A percentile compares a stretch with the other conserved stretches of the same genome.
Evolutionary conservation across 768 basidiomycete species (phyloP).

Genomic region (Kwoniella mangroviensis): DNA sequence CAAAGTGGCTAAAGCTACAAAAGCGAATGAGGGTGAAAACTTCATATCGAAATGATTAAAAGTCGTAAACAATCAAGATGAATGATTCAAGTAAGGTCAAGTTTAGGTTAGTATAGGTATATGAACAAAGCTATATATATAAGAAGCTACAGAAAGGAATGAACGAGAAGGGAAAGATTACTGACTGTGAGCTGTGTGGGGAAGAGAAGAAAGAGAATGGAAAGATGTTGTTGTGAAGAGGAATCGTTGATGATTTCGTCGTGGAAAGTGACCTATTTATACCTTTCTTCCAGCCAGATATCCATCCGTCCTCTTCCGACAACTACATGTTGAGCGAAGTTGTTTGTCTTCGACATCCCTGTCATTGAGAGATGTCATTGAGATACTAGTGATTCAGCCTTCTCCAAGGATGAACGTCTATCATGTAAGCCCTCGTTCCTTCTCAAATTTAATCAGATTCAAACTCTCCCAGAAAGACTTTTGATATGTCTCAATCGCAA

Average conservation of each 20-base stretch:
- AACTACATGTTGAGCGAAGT: not conserved
- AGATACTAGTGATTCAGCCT: not conserved
- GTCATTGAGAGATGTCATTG: not conserved
- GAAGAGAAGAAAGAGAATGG: not conserved
- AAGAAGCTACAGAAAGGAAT: too few relatives aligned
- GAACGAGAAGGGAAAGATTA: not conserved
- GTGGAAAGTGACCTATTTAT: not conserved
- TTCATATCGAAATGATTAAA: not conserved
- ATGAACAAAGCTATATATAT: not conserved
- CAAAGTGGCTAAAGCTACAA: constrained; percentile 2
- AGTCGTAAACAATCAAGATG: not conserved
- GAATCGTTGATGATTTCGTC: not conserved
- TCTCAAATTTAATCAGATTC: not conserved
- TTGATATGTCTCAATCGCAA: not conserved
- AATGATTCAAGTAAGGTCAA: not conserved
- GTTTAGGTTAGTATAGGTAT: not conserved
- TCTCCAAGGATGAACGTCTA: not conserved
- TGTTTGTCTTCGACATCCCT: not conserved
- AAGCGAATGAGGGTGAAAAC: not conserved
- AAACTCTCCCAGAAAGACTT: not conserved
- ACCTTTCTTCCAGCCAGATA: not conserved
- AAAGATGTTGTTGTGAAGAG: not conserved
- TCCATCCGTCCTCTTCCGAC: not conserved
- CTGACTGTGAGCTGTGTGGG: not conserved
- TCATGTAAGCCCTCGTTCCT: not conserved